Evolutionary conservation across 2,329 filamentous ascomycete species (phyloP).

Genomic region (Aureobasidium sp.): DNA sequence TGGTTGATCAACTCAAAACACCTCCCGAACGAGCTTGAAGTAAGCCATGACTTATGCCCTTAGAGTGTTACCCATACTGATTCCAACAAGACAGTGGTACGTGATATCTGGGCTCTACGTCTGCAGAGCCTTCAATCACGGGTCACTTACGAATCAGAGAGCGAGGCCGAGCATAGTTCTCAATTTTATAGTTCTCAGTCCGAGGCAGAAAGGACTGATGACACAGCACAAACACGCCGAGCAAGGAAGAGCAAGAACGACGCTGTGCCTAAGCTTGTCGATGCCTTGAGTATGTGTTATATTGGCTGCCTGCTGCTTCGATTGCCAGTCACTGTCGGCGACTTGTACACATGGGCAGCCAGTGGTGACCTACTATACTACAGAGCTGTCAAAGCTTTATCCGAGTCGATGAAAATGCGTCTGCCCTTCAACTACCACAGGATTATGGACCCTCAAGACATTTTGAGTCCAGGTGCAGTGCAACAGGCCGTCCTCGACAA

Average conservation of each 20-base stretch:
- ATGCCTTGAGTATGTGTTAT: conserved; percentile 74
- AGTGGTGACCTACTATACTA: conserved; percentile 65
- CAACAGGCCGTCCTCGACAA: conserved; percentile 58
- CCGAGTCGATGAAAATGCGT: conserved; percentile 57
- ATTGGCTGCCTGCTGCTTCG: conserved; percentile 68
- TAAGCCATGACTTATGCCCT: conserved; percentile 22
- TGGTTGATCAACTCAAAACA: conserved; percentile 63
- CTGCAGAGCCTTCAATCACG: conserved; percentile 50
- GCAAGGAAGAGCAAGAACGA: conserved; percentile 43
- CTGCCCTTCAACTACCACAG: conserved; percentile 56
- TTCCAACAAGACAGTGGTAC: conserved; percentile 50
- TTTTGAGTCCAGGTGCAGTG: conserved; percentile 49
- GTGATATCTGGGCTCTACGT: conserved; percentile 78
- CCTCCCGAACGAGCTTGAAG: conserved; percentile 68
- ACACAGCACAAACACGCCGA: conserved; percentile 31
- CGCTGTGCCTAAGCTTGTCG: conserved; percentile 58
- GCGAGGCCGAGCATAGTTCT: conserved; percentile 34
- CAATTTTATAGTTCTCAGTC: conserved; percentile 55
- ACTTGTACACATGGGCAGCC: conserved; percentile 62
- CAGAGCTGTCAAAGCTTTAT: conserved; percentile 52
- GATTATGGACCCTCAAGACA: conserved; percentile 48
- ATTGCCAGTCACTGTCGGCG: conserved; percentile 67
- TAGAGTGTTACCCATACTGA: background rate
- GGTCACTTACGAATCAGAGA: conserved; percentile 29
- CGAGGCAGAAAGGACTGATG: conserved; percentile 38